phyloP scores from a whole-genome alignment of 495 filamentous ascomycete genomes.

The Penicillium ucsense region DNA sequence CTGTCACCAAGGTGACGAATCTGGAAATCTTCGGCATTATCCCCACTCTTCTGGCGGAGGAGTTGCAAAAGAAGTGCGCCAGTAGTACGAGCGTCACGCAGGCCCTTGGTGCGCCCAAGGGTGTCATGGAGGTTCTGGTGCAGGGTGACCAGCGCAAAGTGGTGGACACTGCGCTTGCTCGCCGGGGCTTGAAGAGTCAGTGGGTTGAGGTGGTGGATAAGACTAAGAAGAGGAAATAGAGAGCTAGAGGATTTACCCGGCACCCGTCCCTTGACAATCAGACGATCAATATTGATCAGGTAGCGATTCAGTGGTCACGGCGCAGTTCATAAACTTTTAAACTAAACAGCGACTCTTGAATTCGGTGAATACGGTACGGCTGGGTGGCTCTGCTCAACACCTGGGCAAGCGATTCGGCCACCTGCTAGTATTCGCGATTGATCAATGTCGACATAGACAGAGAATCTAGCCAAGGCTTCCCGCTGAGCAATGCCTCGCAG shows the following conservation, averaged over 20 bases:
- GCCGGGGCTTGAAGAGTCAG: slow-evolving; percentile 46
- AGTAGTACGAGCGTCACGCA: slow-evolving; percentile 58
- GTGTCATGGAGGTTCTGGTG: slow-evolving; percentile 60
- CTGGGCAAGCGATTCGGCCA: too few relatives aligned
- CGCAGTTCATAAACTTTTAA: too few relatives aligned
- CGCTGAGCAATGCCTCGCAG: too few relatives aligned
- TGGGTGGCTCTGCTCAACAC: too few relatives aligned
- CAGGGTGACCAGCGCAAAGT: slow-evolving; percentile 59
- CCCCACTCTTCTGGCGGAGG: slow-evolving; percentile 53
- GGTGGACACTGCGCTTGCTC: slow-evolving; percentile 50
- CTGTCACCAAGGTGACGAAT: slow-evolving; percentile 53
- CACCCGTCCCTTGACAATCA: not conserved
- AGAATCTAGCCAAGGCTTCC: too few relatives aligned
- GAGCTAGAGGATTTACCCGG: not conserved
- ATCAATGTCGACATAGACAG: too few relatives aligned
- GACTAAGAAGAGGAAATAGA: slow-evolving; percentile 58
- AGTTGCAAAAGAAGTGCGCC: slow-evolving; percentile 62
- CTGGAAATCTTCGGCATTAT: slow-evolving; percentile 55
- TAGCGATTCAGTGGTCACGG: too few relatives aligned
- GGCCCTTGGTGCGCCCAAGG: slow-evolving; percentile 50
- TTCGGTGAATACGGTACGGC: too few relatives aligned
- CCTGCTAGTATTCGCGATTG: too few relatives aligned
- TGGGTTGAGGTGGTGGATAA: slow-evolving; percentile 62
- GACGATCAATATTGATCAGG: too few relatives aligned
- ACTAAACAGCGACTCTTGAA: too few relatives aligned